A percentile compares a stretch with the other conserved stretches of the same genome.
Conservation (phyloP, 441 rosid species). For the Arabidopsis hybrid region DNA sequence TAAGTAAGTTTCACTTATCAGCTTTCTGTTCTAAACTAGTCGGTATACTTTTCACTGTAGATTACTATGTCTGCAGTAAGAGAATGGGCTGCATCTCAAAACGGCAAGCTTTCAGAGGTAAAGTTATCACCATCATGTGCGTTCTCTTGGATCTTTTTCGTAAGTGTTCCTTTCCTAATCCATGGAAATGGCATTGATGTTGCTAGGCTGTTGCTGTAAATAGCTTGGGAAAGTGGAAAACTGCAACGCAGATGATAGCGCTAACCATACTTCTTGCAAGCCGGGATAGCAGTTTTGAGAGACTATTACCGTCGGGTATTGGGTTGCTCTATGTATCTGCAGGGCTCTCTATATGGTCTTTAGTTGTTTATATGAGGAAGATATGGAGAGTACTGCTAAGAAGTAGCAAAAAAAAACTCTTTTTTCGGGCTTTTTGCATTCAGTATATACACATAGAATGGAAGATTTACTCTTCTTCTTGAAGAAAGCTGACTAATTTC, state of each 20-base stretch:
- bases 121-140: constrained; percentile 25
- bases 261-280: constrained; percentile 85
- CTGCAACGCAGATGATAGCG: constrained; percentile 96
- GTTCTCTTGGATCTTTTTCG: not conserved
- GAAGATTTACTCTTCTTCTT: constrained; percentile 41
- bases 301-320: constrained; percentile 68
- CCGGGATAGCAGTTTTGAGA: constrained; percentile 81
- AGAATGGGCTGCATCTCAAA: constrained; percentile 98
- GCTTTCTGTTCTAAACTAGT: constrained; percentile 17
- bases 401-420: constrained; percentile 56
- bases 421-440: constrained; percentile 29
- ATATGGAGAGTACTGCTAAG: constrained; percentile 74
- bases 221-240: constrained; percentile 97
- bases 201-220: constrained; percentile 97
- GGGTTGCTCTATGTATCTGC: constrained; percentile 87
- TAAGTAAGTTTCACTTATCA: not conserved
- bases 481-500: constrained; percentile 34
- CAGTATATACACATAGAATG: constrained; percentile 45
- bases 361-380: constrained; percentile 83
- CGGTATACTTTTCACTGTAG: constrained; percentile 48
- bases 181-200: constrained; percentile 9
- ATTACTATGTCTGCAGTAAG: constrained; percentile 98
- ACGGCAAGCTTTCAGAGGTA: constrained; percentile 78
- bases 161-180: not conserved
- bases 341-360: constrained; percentile 87